Conservation (phyloP, 345 rosid species). For the Rhodomyrtus tomentosa region DNA sequence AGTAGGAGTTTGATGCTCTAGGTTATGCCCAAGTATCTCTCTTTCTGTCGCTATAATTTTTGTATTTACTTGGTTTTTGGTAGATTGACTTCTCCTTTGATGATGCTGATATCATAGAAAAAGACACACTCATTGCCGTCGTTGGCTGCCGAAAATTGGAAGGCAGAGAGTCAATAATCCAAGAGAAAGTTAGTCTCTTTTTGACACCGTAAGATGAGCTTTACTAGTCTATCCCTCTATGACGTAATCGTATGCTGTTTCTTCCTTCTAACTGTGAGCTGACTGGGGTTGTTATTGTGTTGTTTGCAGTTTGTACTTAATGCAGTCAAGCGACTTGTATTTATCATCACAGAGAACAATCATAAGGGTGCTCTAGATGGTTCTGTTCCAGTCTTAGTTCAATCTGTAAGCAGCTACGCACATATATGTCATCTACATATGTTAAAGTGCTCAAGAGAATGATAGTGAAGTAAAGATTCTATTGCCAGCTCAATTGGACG, state of each 20-base stretch:
- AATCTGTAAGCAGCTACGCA: constrained; percentile 37
- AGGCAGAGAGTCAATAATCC: constrained; percentile 53
- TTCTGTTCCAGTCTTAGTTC: constrained; percentile 67
- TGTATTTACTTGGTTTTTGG: constrained; percentile 9
- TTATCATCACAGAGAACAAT: constrained; percentile 41
- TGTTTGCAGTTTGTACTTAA: constrained; percentile 46
- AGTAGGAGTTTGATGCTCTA: neutral
- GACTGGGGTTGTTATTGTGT: neutral
- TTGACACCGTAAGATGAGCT: neutral
- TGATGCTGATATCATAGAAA: constrained; percentile 81
- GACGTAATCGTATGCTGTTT: neutral
- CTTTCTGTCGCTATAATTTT: neutral
- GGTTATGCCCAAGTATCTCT: neutral
- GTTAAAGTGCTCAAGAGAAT: neutral
- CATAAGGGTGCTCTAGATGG: constrained; percentile 48
- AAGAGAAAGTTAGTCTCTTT: constrained; percentile 46
- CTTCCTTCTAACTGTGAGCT: neutral
- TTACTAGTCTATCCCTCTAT: neutral
- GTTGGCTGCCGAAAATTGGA: constrained; percentile 40
- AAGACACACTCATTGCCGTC: constrained; percentile 49
- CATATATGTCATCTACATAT: neutral
- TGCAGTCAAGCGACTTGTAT: constrained; percentile 48
- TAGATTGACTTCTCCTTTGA: constrained; percentile 84
- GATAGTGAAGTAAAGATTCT: neutral
- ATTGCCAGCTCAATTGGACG: constrained; percentile 67